Percentiles rank a stretch among this genome's conserved stretches.
phyloP scores from a whole-genome alignment of 805 yeast species.

The Danielia oregonensis region DNA sequence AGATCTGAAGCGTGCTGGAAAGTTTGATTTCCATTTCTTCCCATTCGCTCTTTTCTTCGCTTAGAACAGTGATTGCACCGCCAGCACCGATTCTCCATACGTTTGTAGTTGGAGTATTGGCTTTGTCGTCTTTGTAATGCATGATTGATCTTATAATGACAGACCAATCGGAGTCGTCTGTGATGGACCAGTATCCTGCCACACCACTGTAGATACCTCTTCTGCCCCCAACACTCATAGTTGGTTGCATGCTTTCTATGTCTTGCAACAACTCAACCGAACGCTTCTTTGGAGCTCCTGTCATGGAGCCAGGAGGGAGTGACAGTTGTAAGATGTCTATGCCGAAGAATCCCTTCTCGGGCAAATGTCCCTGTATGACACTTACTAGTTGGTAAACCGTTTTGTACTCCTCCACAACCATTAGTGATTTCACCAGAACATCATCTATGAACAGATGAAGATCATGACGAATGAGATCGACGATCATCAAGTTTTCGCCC shows the following conservation, averaged over 20 bases:
- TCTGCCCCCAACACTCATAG: slow-evolving; percentile 41
- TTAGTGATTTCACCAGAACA: slow-evolving; percentile 73
- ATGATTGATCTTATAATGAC: slow-evolving; percentile 86
- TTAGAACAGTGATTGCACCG: slow-evolving; percentile 91
- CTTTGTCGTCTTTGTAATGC: slow-evolving; percentile 51
- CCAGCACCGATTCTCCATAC: slow-evolving; percentile 95
- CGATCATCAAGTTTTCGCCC: slow-evolving; percentile 96
- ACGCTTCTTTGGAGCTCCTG: slow-evolving; percentile 96
- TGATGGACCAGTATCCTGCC: slow-evolving; percentile 89
- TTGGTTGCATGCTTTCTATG: slow-evolving; percentile 45
- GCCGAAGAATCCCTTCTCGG: slow-evolving; percentile 48
- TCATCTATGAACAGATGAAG: slow-evolving; percentile 59
- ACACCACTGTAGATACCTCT: slow-evolving; percentile 92
- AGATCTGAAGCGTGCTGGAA: slow-evolving; percentile 74
- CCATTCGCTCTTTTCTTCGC: slow-evolving; percentile 83
- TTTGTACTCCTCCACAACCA: slow-evolving; percentile 89
- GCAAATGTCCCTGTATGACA: slow-evolving; percentile 68
- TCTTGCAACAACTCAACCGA: slow-evolving; percentile 77
- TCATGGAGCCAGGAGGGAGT: slow-evolving; percentile 98
- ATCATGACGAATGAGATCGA: slow-evolving; percentile 92
- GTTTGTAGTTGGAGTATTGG: slow-evolving; percentile 17
- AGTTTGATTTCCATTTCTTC: slow-evolving; percentile 85
- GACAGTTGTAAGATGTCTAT: slow-evolving; percentile 74
- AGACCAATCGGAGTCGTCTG: slow-evolving; percentile 91
- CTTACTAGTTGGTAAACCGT: slow-evolving; percentile 91